Evolutionary conservation across 129 eudicot genomes (phyloP), one percentile per base, ranked within the genome.

Genomic region (Arctium lappa): DNA sequence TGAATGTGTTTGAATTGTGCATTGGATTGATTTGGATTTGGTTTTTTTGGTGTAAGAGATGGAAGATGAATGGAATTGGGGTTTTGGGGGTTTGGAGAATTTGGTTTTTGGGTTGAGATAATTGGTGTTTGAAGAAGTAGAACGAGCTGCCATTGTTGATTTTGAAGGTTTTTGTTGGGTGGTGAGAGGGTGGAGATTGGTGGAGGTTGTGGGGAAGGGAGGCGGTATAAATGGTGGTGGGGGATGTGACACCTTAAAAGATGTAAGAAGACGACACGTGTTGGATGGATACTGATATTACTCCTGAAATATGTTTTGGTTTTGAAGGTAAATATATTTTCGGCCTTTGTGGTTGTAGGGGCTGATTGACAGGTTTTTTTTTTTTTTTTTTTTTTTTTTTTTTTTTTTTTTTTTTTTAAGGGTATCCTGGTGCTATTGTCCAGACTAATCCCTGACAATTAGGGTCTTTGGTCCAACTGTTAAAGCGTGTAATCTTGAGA

Each of bases 181-280:
- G 74, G 32, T 42, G 56, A 77, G 63, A 38, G 79, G 11, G 75
- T 72, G 34, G 72, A 30, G 15, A 12, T 18, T 2, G 74, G 68
- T 16, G 36, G 42, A 2, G 74, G 18, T 4, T 38, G 75, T 71
- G 84, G 85, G 83, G 82, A 85, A 79, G 85, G 77, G 38, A 62
- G 31, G 16, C 13, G 74, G 36, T 81, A 81, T 81, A 73, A 22
- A 73, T 79, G 80, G 72, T 32, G 38, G 71, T 60, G 82, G 18
- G 30, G 50, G 15, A 8, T 27, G 68, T 39, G 9, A 37, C 81
- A 84, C 85, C 88, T 76, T 80, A 63, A 79, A 80, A 69, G 81
- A 87, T 56, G 91, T 83, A 79, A 4, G 27, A 72, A 75, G 86
- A 91, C 79, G 85, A 83, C 91, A 91, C 89, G 91, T 88, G 94